Base-by-base conservation (phyloP, 352 stramenopile genomes). In the Phytophthora pini region DNA sequence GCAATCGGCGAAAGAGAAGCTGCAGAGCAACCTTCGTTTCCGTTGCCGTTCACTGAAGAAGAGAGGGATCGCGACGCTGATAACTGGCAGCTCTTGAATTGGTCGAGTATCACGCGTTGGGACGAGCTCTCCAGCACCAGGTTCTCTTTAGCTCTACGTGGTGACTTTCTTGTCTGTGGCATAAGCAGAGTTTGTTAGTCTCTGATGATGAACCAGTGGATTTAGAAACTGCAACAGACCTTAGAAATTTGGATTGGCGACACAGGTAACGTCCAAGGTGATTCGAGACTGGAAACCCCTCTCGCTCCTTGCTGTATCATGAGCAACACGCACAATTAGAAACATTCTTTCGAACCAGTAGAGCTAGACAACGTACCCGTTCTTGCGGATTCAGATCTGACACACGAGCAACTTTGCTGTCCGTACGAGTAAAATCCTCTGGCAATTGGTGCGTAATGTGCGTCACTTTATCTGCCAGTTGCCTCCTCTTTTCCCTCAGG, bases 391-490 rank as follows among this genome's bases (percentile, higher is more conserved):
- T 75, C 5, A 88, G 43, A 46, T 87, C 73, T 12, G 56, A 5
- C 8, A 70, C 78, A 9, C 68, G 74, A 44, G 56, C 10, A 47
- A 20, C 56, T 3, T 73, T 52, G 12, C 46, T 54, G 4, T 77
- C 73, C 7, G 51, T 44, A 1, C 58, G 46, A 24, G 77, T 46
- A 56, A 77, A 82, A 40, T 76, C 72, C 0, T 68, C 65, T 7
- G 77, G 70, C 5, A 68, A 24, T 4, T 50, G 17, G 46, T 85
- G 80, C 5, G 49, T 58, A 24, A 89, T 74, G 8, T 65, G 60
- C 8, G 68, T 85, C 46, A 87, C 69, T 43, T 89, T 89, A 27
- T 74, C 63, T 1, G 77, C 70, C 4, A 92, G 52, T 44, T 77
- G 58, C 4, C 55, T 46, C 44, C 82, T 82, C 43, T 70, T 72